A percentile compares a stretch with the other conserved stretches of the same genome.
These are phyloP conservation scores for Wickerhamiella siamensis DNA, from an alignment of 805 yeast species.

Conservation along the genomic window DNA sequence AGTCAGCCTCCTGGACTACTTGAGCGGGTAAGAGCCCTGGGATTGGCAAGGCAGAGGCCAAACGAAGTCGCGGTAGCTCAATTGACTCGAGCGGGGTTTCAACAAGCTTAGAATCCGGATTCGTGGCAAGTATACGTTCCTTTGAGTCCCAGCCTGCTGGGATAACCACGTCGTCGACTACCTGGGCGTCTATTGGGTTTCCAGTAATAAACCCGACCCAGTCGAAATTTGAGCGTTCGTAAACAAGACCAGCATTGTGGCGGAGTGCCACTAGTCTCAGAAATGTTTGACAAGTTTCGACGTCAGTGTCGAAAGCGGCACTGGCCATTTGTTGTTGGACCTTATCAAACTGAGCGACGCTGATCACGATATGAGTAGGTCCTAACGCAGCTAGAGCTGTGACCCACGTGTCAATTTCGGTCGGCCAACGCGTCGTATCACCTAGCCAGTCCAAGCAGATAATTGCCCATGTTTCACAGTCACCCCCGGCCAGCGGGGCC, in stretches of 20 bases:
- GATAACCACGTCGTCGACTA: not conserved
- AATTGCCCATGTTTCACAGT: not conserved
- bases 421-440: not conserved
- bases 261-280: slow-evolving; percentile 1
- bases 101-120: no score
- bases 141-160: slow-evolving; percentile 1
- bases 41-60: no score
- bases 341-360: not conserved
- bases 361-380: not conserved
- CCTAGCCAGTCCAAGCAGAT: slow-evolving; percentile 4
- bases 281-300: slow-evolving; percentile 2
- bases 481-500: not conserved
- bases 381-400: not conserved
- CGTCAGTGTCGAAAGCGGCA: not conserved
- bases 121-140: not conserved
- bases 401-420: not conserved
- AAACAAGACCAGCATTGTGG: not conserved
- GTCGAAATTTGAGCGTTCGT: slow-evolving; percentile 1
- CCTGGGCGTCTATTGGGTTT: not conserved
- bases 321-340: not conserved
- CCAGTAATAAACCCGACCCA: slow-evolving; percentile 1
- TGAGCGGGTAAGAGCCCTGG: no score
- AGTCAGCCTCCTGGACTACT: no score
- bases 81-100: no score
- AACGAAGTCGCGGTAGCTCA: no score